Base-by-base conservation (phyloP, 331 rosid species). In the Rhamnella rubrinervis region DNA sequence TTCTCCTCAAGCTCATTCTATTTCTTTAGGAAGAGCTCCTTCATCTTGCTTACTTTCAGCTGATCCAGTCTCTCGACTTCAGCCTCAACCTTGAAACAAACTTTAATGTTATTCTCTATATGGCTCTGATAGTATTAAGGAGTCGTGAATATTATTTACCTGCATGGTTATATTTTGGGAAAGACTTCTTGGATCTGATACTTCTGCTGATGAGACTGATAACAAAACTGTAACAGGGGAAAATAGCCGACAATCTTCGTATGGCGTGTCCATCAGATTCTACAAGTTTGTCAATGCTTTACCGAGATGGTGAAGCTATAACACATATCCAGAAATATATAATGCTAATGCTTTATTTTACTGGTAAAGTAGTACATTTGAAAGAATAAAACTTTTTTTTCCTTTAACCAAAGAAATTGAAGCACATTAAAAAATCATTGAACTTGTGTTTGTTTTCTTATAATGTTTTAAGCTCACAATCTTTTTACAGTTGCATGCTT, bases 41-140 rank as follows among this genome's bases (percentile, higher is more conserved):
- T 95, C 96, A 87, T 95, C 85, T 81, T 91, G 85, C 96, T 95
- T 80, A 92, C 90, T 85, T 95, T 95, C 70, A 89, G 77, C 64
- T 91, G 99, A 78, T 95, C 97, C 74, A 91, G 80, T 74, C 97
- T 87, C 87, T 79, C 80, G 60, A 89, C 96, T 79, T 95, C 99
- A 66, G 96, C 93, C 72, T 95, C 96, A 37, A 89, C 87, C 99
- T 95, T 72, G 61, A 65, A 77, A 80, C 67, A 65, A 71, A 50
- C 47, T 56, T 71, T 28, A 67, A 58, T 20, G 46, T 47, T 79
- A 66, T 68, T 78, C 68, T 28, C 63, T 56, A 60, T 47, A 58
- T 66, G 75, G n/a, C 81, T 68, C 18, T 71, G 50, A n/a, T 65
- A 58, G 78, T 57, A 63, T 70, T 40, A 17, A 39, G 53, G 25